phyloP scores from a whole-genome alignment of 208 protist species.

The Crithidia expoeki region DNA sequence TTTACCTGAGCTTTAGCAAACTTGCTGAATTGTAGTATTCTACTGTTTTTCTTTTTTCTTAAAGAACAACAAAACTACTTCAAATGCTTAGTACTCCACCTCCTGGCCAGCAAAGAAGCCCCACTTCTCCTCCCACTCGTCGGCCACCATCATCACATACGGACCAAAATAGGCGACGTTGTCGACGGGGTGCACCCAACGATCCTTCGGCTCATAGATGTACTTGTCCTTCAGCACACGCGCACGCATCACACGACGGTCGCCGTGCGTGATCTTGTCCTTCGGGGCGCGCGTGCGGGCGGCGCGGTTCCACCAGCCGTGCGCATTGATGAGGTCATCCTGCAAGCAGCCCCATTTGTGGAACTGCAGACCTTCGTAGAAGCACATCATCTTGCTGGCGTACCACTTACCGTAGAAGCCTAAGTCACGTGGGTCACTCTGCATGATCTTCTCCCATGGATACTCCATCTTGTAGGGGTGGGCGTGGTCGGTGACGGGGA shows the following conservation, averaged over 20 bases:
- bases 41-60: slow-evolving; percentile 9
- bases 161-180: slow-evolving; percentile 91
- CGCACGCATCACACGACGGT: slow-evolving; percentile 87
- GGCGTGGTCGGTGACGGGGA: slow-evolving; percentile 90
- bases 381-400: slow-evolving; percentile 90
- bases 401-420: slow-evolving; percentile 90
- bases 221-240: slow-evolving; percentile 92
- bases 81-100: slow-evolving; percentile 80
- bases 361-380: slow-evolving; percentile 88
- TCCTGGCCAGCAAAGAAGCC: slow-evolving; percentile 92
- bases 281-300: slow-evolving; percentile 85
- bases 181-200: slow-evolving; percentile 91
- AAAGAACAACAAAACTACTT: slow-evolving; percentile 1
- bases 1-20: neutral
- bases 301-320: slow-evolving; percentile 90
- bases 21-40: slow-evolving; percentile 1
- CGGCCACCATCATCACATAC: slow-evolving; percentile 93
- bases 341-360: slow-evolving; percentile 91
- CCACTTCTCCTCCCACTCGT: slow-evolving; percentile 95
- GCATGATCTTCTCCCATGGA: slow-evolving; percentile 91
- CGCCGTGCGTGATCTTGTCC: slow-evolving; percentile 87
- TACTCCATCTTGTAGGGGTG: slow-evolving; percentile 95
- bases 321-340: slow-evolving; percentile 91
- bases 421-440: slow-evolving; percentile 79
- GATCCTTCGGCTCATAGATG: slow-evolving; percentile 90